These are phyloP conservation scores for Oxytropis ochrocephala DNA, from an alignment of 306 rosid species.

Conservation along the genomic window DNA sequence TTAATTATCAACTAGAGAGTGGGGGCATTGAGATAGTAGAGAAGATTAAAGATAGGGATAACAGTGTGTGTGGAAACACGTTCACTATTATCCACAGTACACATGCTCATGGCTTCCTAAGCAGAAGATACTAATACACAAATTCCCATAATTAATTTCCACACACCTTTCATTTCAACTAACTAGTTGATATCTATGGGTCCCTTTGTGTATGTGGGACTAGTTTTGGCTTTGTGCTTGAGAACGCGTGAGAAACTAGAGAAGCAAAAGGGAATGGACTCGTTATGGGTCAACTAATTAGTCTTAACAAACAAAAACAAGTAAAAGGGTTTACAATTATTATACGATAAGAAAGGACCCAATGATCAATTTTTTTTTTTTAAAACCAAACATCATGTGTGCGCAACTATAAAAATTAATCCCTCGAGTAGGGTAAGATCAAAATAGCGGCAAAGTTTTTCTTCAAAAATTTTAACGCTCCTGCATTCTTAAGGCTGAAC, in stretches of 20 bases:
- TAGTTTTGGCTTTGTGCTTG: conserved; percentile 32
- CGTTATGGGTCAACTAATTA: conserved; percentile 47
- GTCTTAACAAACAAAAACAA: conserved; percentile 25
- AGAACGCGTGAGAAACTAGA: conserved; percentile 33
- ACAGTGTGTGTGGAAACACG: conserved; percentile 15
- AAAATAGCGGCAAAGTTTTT: too few relatives aligned
- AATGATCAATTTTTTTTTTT: conserved; percentile 24
- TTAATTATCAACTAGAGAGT: conserved; percentile 12
- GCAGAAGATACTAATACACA: conserved; percentile 37
- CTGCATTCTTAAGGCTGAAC: too few relatives aligned
- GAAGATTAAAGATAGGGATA: conserved; percentile 23
- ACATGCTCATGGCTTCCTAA: conserved; percentile 17
- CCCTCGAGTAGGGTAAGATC: too few relatives aligned
- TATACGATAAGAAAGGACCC: conserved; percentile 30
- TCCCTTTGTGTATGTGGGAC: conserved; percentile 32
- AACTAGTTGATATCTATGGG: conserved; percentile 21
- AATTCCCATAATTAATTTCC: conserved; percentile 21
- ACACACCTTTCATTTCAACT: conserved; percentile 12
- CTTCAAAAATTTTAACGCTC: too few relatives aligned
- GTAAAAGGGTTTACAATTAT: conserved; percentile 44
- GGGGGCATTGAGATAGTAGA: conserved; percentile 24
- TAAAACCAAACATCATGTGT: too few relatives aligned
- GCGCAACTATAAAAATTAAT: too few relatives aligned
- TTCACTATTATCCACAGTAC: conserved; percentile 11
- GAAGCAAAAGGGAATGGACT: conserved; percentile 30